A percentile compares a stretch with the other conserved stretches of the same genome.
phyloP scores from a whole-genome alignment of 805 yeast species.

The Zygotorulaspora sp. region DNA sequence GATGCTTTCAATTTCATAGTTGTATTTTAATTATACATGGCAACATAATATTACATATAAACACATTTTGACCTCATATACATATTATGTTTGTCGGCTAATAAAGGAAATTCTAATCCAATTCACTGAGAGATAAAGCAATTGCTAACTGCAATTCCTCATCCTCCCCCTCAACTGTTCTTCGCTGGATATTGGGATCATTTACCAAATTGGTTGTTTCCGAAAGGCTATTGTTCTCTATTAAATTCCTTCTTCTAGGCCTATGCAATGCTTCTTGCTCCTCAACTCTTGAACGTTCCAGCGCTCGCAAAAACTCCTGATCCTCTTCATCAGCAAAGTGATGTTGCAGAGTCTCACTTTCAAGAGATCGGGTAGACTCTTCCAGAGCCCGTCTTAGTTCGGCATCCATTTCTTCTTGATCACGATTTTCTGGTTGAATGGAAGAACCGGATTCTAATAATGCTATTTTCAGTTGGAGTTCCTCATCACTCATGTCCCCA shows the following conservation, averaged over 20 bases:
- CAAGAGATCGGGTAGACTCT: constrained; percentile 17
- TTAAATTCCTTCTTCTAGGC: constrained; percentile 2
- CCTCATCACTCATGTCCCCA: constrained; percentile 34
- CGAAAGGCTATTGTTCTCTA: background rate
- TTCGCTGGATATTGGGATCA: background rate
- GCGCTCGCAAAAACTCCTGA: constrained; percentile 19
- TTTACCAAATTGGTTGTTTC: background rate
- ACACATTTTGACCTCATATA: too few relatives aligned
- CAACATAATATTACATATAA: too few relatives aligned
- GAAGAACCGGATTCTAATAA: constrained; percentile 31
- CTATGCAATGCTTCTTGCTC: constrained; percentile 3
- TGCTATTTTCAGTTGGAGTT: constrained; percentile 33
- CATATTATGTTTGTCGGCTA: too few relatives aligned
- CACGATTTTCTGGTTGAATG: constrained; percentile 3
- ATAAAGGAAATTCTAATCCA: constrained; percentile 17
- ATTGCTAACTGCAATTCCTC: constrained; percentile 34
- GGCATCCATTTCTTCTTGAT: constrained; percentile 12
- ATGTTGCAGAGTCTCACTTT: constrained; percentile 12
- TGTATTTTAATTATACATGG: constrained; percentile 1
- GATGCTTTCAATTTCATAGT: constrained; percentile 9
- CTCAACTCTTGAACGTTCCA: constrained; percentile 20
- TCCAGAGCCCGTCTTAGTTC: constrained; percentile 20
- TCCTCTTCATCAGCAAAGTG: constrained; percentile 18
- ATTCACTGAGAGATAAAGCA: constrained; percentile 34
- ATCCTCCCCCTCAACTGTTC: constrained; percentile 12